Evolutionary conservation across 2,329 filamentous ascomycete species (phyloP).

Genomic region (Paracamarosporium sp.): DNA sequence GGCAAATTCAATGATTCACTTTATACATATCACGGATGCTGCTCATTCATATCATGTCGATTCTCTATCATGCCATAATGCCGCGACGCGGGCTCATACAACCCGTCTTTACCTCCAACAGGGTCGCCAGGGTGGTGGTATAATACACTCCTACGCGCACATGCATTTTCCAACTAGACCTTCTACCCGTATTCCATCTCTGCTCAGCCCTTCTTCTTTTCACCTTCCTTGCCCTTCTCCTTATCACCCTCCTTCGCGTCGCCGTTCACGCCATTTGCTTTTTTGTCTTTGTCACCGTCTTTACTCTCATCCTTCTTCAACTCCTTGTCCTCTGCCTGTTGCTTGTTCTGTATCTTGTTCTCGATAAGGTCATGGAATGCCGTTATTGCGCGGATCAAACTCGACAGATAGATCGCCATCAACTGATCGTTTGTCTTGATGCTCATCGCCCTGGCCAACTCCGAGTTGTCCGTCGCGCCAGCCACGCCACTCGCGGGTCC

Average conservation of each 20-base stretch:
- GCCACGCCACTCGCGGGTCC: constrained; percentile 59
- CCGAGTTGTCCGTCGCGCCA: constrained; percentile 69
- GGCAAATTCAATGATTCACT: background rate
- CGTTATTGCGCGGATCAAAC: constrained; percentile 94
- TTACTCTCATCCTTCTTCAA: constrained; percentile 65
- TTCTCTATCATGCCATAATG: constrained; percentile 36
- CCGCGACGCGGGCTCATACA: constrained; percentile 10
- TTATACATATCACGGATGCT: background rate
- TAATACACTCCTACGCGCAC: constrained; percentile 28
- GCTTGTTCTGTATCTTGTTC: constrained; percentile 99
- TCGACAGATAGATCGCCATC: constrained; percentile 97
- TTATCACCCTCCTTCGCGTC: constrained; percentile 59
- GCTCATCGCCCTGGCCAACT: constrained; percentile 95
- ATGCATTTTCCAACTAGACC: constrained; percentile 41
- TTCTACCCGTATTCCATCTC: constrained; percentile 43
- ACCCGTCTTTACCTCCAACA: background rate
- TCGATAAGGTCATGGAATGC: constrained; percentile 99
- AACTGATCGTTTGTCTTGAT: constrained; percentile 99
- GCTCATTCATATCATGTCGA: constrained; percentile 20
- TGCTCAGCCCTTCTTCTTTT: constrained; percentile 65
- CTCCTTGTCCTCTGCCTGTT: constrained; percentile 96
- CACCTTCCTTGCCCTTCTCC: constrained; percentile 63
- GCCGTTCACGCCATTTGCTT: constrained; percentile 61
- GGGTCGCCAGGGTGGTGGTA: constrained; percentile 22
- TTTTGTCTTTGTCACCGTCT: constrained; percentile 71